Conservation (phyloP, 371 early-diverging fungal genomes). For the Fennellomyces sp. region DNA sequence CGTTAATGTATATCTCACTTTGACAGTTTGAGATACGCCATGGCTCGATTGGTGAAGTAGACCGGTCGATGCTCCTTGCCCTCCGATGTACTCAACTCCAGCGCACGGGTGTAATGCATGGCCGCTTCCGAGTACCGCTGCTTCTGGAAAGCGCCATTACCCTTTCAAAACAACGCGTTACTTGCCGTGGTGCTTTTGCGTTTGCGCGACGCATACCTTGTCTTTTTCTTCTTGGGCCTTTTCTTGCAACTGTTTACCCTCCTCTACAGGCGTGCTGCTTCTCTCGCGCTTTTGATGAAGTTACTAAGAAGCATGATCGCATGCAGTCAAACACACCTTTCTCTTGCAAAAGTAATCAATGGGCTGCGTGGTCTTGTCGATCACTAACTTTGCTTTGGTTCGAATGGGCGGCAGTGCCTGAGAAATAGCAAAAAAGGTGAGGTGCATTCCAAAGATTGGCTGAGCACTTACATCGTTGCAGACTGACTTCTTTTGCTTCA, state of each 20-base stretch:
- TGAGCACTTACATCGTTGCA: background rate
- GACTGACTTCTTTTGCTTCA: background rate
- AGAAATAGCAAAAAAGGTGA: no score
- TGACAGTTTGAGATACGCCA: slow-evolving; percentile 79
- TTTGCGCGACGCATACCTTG: background rate
- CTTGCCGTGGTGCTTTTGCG: background rate
- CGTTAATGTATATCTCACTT: slow-evolving; percentile 56
- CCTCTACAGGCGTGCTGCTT: background rate
- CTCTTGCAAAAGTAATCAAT: background rate
- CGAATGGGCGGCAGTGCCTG: slow-evolving; percentile 6
- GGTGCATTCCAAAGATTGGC: background rate
- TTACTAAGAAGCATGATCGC: background rate
- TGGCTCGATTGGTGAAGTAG: slow-evolving; percentile 80
- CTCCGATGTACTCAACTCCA: no score
- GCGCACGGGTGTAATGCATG: slow-evolving; percentile 67
- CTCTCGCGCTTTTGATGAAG: background rate
- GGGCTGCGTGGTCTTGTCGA: background rate
- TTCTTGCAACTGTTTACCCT: background rate
- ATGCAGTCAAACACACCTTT: background rate
- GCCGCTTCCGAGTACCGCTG: slow-evolving; percentile 72
- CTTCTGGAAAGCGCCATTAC: slow-evolving; percentile 79
- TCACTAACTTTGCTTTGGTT: background rate
- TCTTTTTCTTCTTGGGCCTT: slow-evolving; percentile 7
- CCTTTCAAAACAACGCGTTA: slow-evolving; percentile 42
- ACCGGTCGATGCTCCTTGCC: slow-evolving; percentile 59